Evolutionary conservation across 331 rosid genomes (phyloP), one percentile per base, ranked within the genome.

Genomic region (Telfairia occidentalis): DNA sequence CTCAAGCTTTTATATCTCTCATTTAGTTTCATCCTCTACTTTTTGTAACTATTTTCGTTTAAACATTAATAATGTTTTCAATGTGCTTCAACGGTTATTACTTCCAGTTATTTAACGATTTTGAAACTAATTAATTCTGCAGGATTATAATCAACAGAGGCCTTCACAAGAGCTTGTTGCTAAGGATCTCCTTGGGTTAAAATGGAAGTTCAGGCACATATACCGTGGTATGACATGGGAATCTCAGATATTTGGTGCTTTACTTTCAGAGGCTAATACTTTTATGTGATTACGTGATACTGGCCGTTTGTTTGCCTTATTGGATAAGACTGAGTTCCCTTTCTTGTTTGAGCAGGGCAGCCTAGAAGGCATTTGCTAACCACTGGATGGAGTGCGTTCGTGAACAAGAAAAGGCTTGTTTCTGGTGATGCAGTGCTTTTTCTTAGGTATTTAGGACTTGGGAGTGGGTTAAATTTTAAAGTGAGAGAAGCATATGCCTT

Each of bases 331-430:
- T 80, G 30, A 28, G 70, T 59, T 75, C 30, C 34, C 46, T 43
- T 40, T 48, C 65, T 80, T 34, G 24, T 49, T 30, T 37, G 85
- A 76, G 79, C 85, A 95, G 99, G 99, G 85, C 99, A 95, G 77
- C 99, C 99, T 0, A 90, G 97, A 45, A 92, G 99, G 82, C 99
- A 95, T 87, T 90, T 95, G 89, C 97, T 95, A 34, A 95, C 99
- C 48, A 92, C 99, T 21, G 99, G 99, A 30, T 95, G 99, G 99
- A 95, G 99, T 83, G 99, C 97, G 2, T 95, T 92, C 73, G 99
- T 95, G 37, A 95, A 95, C 90, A 95, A 95, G 92, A 95, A 92
- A 86, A 90, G 90, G 91, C 97, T 95, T 6, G 92, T 89, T 58
- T 95, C 99, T 38, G 99, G 99, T 15, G 99, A 95, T 84, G 99